Conservation (phyloP, 1,284 basidiomycete genomes). For the Apiotrichum laibachii region DNA sequence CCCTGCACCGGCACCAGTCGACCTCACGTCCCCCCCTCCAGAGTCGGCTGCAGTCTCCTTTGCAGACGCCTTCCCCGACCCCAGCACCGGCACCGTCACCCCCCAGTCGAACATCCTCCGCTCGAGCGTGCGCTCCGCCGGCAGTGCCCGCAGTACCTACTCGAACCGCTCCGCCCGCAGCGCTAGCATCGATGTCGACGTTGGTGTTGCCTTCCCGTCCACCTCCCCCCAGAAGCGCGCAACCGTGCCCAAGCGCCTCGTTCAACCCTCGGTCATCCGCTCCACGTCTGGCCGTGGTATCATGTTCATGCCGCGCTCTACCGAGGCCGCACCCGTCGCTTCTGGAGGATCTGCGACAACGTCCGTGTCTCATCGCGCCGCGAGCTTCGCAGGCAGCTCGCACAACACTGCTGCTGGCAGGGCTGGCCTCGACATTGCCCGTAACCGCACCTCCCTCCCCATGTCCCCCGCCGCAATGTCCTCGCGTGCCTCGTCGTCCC, state of each 20-base stretch:
- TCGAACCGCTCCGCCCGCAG: background rate
- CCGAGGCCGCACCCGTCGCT: background rate
- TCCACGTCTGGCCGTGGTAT: slow-evolving; percentile 22
- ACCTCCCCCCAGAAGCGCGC: background rate
- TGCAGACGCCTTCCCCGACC: too few species aligned
- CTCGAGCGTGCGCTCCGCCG: background rate
- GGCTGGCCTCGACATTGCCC: background rate
- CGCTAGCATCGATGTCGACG: slow-evolving; percentile 2
- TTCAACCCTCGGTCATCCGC: slow-evolving; percentile 28
- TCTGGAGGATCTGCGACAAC: background rate
- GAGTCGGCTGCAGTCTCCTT: background rate
- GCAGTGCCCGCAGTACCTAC: background rate
- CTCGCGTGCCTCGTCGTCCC: background rate
- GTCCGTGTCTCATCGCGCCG: background rate
- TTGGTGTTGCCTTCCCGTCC: background rate
- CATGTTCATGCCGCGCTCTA: slow-evolving; percentile 13
- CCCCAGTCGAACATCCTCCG: background rate
- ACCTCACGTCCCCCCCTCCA: too few species aligned
- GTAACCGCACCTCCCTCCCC: background rate
- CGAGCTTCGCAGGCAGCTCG: background rate
- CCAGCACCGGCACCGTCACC: background rate
- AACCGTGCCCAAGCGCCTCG: slow-evolving; percentile 1
- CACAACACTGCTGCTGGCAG: background rate
- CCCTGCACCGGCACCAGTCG: too few species aligned
- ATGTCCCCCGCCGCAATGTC: background rate